Percentiles rank a stretch among this genome's conserved stretches.
phyloP scores from a whole-genome alignment of 73 alveolate genomes.

The Breviolum minutum region DNA sequence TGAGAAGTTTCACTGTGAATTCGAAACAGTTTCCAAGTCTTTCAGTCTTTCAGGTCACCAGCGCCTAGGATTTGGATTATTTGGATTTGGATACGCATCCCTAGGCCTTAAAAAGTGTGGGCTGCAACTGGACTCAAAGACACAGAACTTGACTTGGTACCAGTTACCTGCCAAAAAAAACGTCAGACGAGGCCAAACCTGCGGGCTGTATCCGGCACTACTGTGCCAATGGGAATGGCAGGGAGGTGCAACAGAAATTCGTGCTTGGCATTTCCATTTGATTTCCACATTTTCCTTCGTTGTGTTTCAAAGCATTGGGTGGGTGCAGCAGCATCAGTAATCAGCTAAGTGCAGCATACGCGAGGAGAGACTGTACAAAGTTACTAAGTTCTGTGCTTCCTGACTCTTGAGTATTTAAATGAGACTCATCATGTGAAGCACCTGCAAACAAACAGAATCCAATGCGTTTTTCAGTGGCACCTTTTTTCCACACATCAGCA shows the following conservation, averaged over 20 bases:
- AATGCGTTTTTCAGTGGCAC: too few relatives aligned
- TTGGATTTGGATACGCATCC: background rate
- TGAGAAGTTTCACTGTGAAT: constrained; percentile 21
- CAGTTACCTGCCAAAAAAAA: background rate
- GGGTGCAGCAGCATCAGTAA: too few relatives aligned
- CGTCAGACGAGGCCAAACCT: constrained; percentile 22
- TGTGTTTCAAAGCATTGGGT: too few relatives aligned
- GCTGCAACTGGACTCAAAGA: background rate
- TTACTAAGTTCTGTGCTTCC: too few relatives aligned
- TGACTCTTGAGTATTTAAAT: background rate
- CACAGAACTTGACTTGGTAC: background rate
- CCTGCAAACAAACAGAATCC: background rate
- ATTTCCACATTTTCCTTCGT: too few relatives aligned
- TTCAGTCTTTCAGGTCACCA: constrained; percentile 9
- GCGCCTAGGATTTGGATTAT: background rate
- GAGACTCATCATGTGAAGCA: background rate
- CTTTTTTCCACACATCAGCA: too few relatives aligned
- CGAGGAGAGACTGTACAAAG: too few relatives aligned
- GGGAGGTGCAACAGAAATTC: too few relatives aligned
- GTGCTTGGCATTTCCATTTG: too few relatives aligned
- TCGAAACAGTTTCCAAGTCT: constrained; percentile 18
- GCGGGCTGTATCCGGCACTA: background rate
- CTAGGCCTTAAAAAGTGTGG: background rate
- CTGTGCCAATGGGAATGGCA: too few relatives aligned
- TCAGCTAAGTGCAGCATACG: too few relatives aligned